phyloP scores from a whole-genome alignment of 352 stramenopile genomes.

The Phytophthora ramorum region DNA sequence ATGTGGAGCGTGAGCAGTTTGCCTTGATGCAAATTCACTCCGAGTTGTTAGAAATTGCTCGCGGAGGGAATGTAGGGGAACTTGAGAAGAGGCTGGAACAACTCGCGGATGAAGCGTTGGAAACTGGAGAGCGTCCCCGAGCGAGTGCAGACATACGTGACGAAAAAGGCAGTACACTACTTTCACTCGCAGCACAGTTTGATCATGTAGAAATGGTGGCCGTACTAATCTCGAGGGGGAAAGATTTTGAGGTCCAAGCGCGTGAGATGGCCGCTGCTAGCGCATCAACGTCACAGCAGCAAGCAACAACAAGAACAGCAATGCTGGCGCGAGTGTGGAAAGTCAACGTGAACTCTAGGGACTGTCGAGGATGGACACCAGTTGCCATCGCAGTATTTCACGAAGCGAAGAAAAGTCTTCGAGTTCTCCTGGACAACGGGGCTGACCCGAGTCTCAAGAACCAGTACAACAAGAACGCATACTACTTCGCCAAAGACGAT shows the following conservation, averaged over 20 bases:
- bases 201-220: conserved; percentile 67
- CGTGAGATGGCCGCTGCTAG: conserved; percentile 32
- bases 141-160: conserved; percentile 79
- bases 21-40: conserved; percentile 85
- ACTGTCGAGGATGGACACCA: conserved; percentile 88
- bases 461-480: conserved; percentile 91
- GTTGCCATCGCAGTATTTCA: conserved; percentile 90
- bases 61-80: conserved; percentile 49
- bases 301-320: conserved; percentile 33
- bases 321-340: conserved; percentile 62
- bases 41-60: conserved; percentile 68
- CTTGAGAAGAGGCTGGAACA: conserved; percentile 72
- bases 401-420: conserved; percentile 75
- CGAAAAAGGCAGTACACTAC: conserved; percentile 77
- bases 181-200: conserved; percentile 78
- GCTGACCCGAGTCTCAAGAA: conserved; percentile 88
- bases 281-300: conserved; percentile 31
- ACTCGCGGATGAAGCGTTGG: conserved; percentile 75
- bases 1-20: conserved; percentile 86
- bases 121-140: conserved; percentile 64
- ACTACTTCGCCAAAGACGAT: conserved; percentile 90
- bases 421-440: conserved; percentile 79
- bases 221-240: conserved; percentile 75
- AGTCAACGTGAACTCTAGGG: conserved; percentile 73
- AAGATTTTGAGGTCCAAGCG: conserved; percentile 34